Conservation (phyloP, 768 basidiomycete species). For the Leccinellum rugosiceps region DNA sequence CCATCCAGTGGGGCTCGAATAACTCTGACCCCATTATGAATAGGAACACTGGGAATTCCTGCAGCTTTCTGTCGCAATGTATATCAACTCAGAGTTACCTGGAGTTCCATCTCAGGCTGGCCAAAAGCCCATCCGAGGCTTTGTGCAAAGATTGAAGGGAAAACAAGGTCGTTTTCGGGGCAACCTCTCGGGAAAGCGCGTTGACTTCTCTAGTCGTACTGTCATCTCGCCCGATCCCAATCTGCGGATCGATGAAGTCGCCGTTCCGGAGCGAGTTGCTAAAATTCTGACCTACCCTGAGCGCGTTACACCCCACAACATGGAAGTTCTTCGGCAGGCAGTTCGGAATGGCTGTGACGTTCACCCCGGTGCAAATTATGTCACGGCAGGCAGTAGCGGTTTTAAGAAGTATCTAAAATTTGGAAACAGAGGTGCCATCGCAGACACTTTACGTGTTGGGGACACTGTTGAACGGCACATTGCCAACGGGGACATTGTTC, state of each 20-base stretch:
- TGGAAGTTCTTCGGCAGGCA: slow-evolving; percentile 68
- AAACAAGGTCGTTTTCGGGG: slow-evolving; percentile 99
- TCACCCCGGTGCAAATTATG: slow-evolving; percentile 96
- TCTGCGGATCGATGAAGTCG: slow-evolving; percentile 96
- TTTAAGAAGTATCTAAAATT: slow-evolving; percentile 90
- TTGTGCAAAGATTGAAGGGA: slow-evolving; percentile 96
- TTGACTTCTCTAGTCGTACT: slow-evolving; percentile 96
- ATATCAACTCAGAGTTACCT: slow-evolving; percentile 96
- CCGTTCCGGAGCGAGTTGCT: slow-evolving; percentile 93
- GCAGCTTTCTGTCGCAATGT: slow-evolving; percentile 92
- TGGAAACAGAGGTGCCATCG: slow-evolving; percentile 75
- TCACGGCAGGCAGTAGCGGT: slow-evolving; percentile 70
- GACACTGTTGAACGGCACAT: slow-evolving; percentile 95
- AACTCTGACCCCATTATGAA: neutral
- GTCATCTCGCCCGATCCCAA: slow-evolving; percentile 99
- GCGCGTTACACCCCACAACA: slow-evolving; percentile 89
- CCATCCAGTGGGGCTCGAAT: neutral
- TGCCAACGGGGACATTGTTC: slow-evolving; percentile 90
- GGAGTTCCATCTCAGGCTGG: slow-evolving; percentile 85
- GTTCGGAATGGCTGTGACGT: slow-evolving; percentile 85
- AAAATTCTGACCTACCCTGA: slow-evolving; percentile 96
- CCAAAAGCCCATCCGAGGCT: slow-evolving; percentile 94
- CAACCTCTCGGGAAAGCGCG: slow-evolving; percentile 97
- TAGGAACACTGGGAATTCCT: slow-evolving; percentile 99
- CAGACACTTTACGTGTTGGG: slow-evolving; percentile 79